Base-by-base conservation (phyloP, 2,329 filamentous ascomycete genomes). In the Colletotrichum spaethianum region DNA sequence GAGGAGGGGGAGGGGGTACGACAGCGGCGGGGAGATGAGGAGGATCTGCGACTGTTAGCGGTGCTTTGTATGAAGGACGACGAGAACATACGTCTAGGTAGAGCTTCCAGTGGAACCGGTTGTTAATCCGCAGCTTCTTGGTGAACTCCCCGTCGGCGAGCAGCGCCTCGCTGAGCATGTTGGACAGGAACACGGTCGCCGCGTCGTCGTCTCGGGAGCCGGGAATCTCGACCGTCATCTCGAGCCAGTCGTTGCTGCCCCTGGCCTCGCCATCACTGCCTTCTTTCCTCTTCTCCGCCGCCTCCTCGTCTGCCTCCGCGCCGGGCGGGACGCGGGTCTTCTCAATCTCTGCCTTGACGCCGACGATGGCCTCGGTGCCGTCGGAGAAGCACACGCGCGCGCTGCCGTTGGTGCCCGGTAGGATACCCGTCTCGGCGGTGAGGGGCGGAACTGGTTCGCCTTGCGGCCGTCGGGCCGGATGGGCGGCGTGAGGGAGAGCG, bases 261-360 rank as follows among this genome's bases (percentile, higher is more conserved):
- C 65, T 84, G 78, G 56, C 75, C 70, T 79, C 81, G 36, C 80
- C 82, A 3, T 77, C 79, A 55, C 77, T 75, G 72, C 76, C 42
- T 68, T 77, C 9, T 36, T 70, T 50, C 72, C 72, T 67, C 71
- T 77, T 72, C 60, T 63, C 74, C 18, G 80, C 79, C 4, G 79
- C 79, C 67, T 85, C 85, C 26, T 83, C 83, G 73, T 83, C 85
- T 23, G 78, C 82, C 42, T 75, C 76, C 48, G 76, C 75, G 23
- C 76, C 74, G 44, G 73, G 56, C 70, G 76, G 73, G 62, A 76
- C 72, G 18, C 71, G 75, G 57, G 92, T 94, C 85, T 90, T 92
- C 82, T 98, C 95, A 4, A 98, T 94, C 83, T 98, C 96, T 0
- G 94, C 95, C 84, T 98, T 99, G 73, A 98, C 92, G 56, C 96